Conservation (phyloP, 2,329 filamentous ascomycete genomes). For the Fusarium sp. region DNA sequence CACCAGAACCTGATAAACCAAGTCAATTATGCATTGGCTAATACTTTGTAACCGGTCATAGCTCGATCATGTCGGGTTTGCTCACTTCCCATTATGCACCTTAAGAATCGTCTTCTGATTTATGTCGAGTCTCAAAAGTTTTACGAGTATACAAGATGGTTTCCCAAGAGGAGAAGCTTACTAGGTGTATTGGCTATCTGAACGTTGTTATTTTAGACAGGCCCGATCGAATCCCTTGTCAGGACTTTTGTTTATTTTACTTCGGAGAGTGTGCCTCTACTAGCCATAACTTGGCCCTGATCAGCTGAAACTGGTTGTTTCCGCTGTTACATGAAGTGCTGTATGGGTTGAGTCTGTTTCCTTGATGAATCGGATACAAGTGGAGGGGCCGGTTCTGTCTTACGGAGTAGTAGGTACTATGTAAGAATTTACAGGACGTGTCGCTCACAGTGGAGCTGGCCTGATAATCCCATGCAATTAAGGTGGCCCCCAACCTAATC, state of each 20-base stretch:
- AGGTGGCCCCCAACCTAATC: background rate
- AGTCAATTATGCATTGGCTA: background rate
- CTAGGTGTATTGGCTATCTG: background rate
- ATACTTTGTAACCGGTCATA: background rate
- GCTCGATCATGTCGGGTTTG: background rate
- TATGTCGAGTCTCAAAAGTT: background rate
- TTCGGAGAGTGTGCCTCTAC: background rate
- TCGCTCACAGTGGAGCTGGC: background rate
- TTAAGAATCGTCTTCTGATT: background rate
- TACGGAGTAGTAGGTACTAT: background rate
- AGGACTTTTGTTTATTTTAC: background rate
- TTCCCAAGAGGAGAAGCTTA: background rate
- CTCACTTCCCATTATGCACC: background rate
- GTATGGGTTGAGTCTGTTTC: constrained; percentile 12
- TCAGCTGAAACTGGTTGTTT: constrained; percentile 12
- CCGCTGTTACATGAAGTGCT: background rate
- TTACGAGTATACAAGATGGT: background rate
- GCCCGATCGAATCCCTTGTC: background rate
- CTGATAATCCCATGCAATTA: background rate
- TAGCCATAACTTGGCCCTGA: background rate
- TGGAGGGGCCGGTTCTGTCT: background rate
- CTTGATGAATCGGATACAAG: background rate
- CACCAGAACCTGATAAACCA: background rate
- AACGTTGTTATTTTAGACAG: background rate
- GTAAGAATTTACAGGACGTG: background rate